Evolutionary conservation across 768 basidiomycete species (phyloP), one percentile per base, ranked within the genome.

Genomic region (Boletus huronensis): DNA sequence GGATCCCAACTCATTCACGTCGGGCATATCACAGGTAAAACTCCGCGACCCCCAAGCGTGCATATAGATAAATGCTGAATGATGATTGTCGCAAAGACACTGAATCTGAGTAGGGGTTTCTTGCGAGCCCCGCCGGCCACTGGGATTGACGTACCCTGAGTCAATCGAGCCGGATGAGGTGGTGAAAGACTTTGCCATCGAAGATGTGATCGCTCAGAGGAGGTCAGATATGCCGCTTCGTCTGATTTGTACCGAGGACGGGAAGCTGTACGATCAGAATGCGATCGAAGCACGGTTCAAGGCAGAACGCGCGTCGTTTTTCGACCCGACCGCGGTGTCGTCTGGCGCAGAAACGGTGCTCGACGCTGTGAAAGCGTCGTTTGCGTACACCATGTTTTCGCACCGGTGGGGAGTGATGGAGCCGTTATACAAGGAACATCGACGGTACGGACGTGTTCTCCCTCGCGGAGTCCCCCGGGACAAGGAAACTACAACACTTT

Each of bases 331-430:
- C 1, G 39, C 53, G 6, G 25, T n/a, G 19, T 43, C 56, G 25
- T 21, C 52, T 19, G 52, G 55, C 3, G 3, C 35, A 3, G 46
- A 53, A 17, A 38, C 8, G 17, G 54, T 61, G 49, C 13, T 31
- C 6, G 52, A 49, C 35, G 49, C 51, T 2, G 56, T 68, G 7
- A 3, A 55, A 13, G 36, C 46, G 31, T 56, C 58, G 44, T 65
- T 66, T 49, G 35, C 46, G 7, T 66, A 62, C n/a, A 55, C 50
- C 40, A 66, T 66, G 63, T 47, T 67, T n/a, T 66, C 65, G 2
- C 65, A 66, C 26, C 51, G 66, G 5, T 68, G 65, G 65, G 66
- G 39, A 25, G 14, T 0, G 38, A 48, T 29, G 29, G 63, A 66
- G 41, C 65, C 55, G 16, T 36, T 59, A 43, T 40, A 41, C 53